phyloP scores from a whole-genome alignment of 2,329 filamentous ascomycete species.

The Claviceps cyperi region DNA sequence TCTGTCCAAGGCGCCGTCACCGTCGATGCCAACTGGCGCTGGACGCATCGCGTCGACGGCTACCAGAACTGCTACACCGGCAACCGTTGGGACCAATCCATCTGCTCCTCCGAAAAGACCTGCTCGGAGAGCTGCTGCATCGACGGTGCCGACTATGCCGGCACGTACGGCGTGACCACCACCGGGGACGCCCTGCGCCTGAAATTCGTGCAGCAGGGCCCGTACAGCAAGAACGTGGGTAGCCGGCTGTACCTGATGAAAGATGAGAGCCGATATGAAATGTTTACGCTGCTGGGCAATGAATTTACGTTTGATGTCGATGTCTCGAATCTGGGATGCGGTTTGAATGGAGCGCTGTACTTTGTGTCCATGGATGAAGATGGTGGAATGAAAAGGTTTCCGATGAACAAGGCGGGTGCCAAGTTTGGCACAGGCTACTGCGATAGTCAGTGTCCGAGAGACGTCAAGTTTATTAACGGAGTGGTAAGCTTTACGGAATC shows the following conservation, averaged over 20 bases:
- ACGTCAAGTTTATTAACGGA: constrained; percentile 11
- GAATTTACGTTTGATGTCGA: constrained; percentile 16
- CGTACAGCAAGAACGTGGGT: background rate
- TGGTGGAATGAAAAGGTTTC: constrained; percentile 36
- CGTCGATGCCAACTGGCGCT: constrained; percentile 15
- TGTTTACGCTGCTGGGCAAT: background rate
- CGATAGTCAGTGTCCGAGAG: constrained; percentile 37
- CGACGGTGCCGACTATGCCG: background rate
- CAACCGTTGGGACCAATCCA: background rate
- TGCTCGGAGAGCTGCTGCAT: background rate
- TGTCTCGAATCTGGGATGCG: constrained; percentile 52
- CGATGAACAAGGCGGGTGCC: constrained; percentile 36
- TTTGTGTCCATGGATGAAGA: constrained; percentile 47
- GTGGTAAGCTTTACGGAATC: background rate
- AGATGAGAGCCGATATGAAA: background rate
- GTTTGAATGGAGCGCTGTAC: constrained; percentile 59
- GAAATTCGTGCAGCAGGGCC: background rate
- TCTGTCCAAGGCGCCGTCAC: constrained; percentile 35
- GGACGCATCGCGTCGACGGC: background rate
- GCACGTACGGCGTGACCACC: background rate
- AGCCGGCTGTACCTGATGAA: background rate
- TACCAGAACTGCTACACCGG: background rate
- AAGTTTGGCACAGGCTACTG: constrained; percentile 46
- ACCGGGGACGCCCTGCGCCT: background rate
- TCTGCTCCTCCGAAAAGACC: background rate